These are phyloP conservation scores for Cyclanthera cordifolia DNA, from an alignment of 306 rosid genomes.

Conservation along the genomic window DNA sequence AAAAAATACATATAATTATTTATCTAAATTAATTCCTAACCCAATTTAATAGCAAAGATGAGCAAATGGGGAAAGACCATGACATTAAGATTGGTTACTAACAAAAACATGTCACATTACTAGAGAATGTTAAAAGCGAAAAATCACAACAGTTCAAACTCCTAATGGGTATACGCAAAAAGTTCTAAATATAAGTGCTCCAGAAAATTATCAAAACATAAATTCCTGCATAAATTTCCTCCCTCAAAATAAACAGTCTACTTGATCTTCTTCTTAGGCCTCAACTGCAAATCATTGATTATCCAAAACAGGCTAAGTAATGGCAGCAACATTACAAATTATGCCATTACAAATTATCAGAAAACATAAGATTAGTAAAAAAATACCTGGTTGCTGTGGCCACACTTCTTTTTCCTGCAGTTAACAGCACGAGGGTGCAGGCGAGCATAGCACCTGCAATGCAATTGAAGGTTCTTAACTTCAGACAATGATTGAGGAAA, in stretches of 20 bases:
- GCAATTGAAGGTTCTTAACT: background rate
- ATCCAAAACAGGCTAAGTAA: background rate
- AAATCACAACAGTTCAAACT: slow-evolving; percentile 4
- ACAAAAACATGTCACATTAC: too few species aligned
- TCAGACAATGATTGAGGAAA: background rate
- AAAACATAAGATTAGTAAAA: background rate
- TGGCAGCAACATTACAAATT: background rate
- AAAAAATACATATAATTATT: too few species aligned
- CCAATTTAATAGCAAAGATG: too few species aligned
- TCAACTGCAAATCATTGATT: slow-evolving; percentile 48
- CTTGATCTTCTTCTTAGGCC: slow-evolving; percentile 99
- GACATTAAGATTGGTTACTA: too few species aligned
- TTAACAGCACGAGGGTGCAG: slow-evolving; percentile 98
- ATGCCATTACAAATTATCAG: background rate
- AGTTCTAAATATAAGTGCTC: slow-evolving; percentile 2
- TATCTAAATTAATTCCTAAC: too few species aligned
- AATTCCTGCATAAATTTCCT: background rate
- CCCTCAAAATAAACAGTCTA: slow-evolving; percentile 25
- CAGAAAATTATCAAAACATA: slow-evolving; percentile 18
- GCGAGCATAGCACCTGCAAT: slow-evolving; percentile 79
- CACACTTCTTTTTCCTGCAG: slow-evolving; percentile 99
- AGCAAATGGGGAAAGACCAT: too few species aligned
- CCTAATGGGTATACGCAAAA: slow-evolving; percentile 7
- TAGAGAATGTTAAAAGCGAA: background rate
- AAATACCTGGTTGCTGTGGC: slow-evolving; percentile 95